A percentile compares a stretch with the other conserved stretches of the same genome.
These are phyloP conservation scores for Trypanosoma caninum DNA, from an alignment of 208 protist genomes.

Conservation along the genomic window DNA sequence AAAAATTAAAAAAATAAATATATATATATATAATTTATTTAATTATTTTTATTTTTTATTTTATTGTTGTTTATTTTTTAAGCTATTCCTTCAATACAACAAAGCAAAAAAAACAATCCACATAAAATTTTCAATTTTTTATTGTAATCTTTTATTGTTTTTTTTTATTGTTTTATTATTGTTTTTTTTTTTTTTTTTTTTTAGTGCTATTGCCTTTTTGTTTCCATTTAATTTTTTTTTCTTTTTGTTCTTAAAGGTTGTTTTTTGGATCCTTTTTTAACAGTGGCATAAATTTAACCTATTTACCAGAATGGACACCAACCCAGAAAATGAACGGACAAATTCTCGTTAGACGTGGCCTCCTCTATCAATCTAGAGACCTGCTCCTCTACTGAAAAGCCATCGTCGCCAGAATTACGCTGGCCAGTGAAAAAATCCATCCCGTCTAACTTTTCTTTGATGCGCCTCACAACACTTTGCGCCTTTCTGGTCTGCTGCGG, in stretches of 20 bases:
- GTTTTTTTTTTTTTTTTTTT: constrained; percentile 6
- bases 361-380: constrained; percentile 95
- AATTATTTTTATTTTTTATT: neutral
- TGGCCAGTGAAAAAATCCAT: constrained; percentile 89
- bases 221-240: no score
- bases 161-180: neutral
- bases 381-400: constrained; percentile 79
- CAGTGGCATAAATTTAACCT: neutral
- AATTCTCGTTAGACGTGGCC: constrained; percentile 98
- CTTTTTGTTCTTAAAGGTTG: neutral
- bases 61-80: neutral
- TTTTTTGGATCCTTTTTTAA: neutral
- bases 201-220: no score
- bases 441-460: constrained; percentile 98
- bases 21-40: constrained; percentile 5
- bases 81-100: no score
- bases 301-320: constrained; percentile 99
- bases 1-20: constrained; percentile 7
- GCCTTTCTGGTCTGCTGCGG: constrained; percentile 92
- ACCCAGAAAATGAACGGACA: constrained; percentile 98
- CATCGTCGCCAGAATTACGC: constrained; percentile 33
- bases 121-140: constrained; percentile 8
- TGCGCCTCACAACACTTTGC: constrained; percentile 94
- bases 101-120: no score
- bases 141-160: neutral